Evolutionary conservation across 1,139 yeast genomes (phyloP).

Genomic region (Diutina pseudorugosa): DNA sequence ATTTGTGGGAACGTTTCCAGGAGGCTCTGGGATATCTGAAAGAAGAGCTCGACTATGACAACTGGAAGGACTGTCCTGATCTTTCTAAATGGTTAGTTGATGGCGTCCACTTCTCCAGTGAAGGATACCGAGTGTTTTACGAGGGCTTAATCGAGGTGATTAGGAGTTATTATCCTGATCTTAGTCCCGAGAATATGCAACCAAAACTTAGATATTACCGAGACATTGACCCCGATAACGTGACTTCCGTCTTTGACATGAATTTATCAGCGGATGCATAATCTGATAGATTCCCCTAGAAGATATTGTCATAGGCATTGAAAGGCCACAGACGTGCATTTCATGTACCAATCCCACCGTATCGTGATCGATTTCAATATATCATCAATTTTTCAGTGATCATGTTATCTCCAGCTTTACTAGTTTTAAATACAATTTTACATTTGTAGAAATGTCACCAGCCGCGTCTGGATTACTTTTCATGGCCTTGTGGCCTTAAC

Average conservation of each 20-base stretch:
- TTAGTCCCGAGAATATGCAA: constrained; percentile 23
- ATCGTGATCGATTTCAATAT: too few species aligned
- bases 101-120: constrained; percentile 58
- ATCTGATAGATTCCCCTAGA: too few species aligned
- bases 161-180: constrained; percentile 32
- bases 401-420: too few species aligned
- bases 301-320: too few species aligned
- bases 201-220: constrained; percentile 26
- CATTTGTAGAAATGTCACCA: too few species aligned
- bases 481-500: too few species aligned
- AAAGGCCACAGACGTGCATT: too few species aligned
- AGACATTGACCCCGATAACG: constrained; percentile 12
- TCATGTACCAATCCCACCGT: too few species aligned
- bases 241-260: constrained; percentile 4
- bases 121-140: constrained; percentile 45
- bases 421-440: too few species aligned
- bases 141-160: constrained; percentile 29
- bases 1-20: constrained; percentile 37
- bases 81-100: constrained; percentile 23
- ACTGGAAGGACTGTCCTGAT: constrained; percentile 6
- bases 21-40: constrained; percentile 12
- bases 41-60: constrained; percentile 8
- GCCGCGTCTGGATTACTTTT: too few species aligned
- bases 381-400: too few species aligned
- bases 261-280: too few species aligned